phyloP scores from a whole-genome alignment of 164 flowering plant genomes.

The grape (Vitis vinifera) region DNA sequence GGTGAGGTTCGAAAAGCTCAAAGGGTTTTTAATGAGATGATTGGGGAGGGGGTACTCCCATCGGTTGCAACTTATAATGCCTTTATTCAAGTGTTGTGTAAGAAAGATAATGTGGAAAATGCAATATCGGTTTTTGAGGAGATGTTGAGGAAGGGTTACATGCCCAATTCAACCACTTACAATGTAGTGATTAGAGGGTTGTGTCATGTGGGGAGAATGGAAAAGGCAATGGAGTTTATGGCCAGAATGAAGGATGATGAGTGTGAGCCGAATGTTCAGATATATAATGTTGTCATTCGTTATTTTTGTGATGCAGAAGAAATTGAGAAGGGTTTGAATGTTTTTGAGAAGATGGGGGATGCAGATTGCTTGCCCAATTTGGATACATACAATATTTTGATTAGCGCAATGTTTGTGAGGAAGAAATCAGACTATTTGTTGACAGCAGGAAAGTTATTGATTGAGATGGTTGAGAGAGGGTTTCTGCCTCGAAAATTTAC shows the following conservation, averaged over 20 bases:
- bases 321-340: conserved; percentile 61
- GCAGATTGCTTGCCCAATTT: conserved; percentile 79
- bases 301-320: conserved; percentile 78
- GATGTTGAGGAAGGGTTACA: conserved; percentile 73
- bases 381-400: conserved; percentile 82
- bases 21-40: conserved; percentile 68
- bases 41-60: conserved; percentile 69
- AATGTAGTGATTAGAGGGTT: conserved; percentile 77
- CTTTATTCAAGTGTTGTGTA: conserved; percentile 83
- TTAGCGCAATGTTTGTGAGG: conserved; percentile 79
- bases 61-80: conserved; percentile 86
- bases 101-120: conserved; percentile 74
- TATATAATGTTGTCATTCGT: conserved; percentile 68
- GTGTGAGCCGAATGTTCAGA: conserved; percentile 77
- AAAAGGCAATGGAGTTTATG: conserved; percentile 62
- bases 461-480: conserved; percentile 89
- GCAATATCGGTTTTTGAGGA: conserved; percentile 69
- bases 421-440: conserved; percentile 73
- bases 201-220: conserved; percentile 70
- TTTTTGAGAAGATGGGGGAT: conserved; percentile 60
- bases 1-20: conserved; percentile 73
- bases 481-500: conserved; percentile 71
- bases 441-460: conserved; percentile 78
- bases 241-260: conserved; percentile 61
- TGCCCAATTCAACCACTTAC: conserved; percentile 71